Evolutionary conservation across 1,139 yeast species (phyloP), one percentile per base, ranked within the genome.

Genomic region (Candida sp.): DNA sequence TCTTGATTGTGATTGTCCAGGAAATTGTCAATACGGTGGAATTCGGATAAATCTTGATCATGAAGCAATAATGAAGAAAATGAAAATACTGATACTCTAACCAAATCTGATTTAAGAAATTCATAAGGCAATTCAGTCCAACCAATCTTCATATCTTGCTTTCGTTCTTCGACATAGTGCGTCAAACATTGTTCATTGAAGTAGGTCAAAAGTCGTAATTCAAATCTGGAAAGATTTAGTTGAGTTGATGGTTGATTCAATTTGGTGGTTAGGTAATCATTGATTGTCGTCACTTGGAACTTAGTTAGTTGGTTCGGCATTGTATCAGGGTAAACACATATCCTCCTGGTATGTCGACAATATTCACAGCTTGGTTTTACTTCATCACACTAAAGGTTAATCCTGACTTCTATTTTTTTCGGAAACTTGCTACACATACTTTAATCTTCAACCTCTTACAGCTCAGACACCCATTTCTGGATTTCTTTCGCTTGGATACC

Each of bases 291-390:
- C 22, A 40, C 46, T 23, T 23, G n/a, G 5, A 4, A 41, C 27
- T 21, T 35, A 21, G 29, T 25, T 25, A 25, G 29, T 8, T 15
- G 19, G 19, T 15, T 25, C 2, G 7, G 3, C 11, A 11, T 35
- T 22, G 39, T 33, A 5, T 30, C 43, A 3, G 45, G 38, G 41
- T 64, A 64, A 2, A 49, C 46, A 41, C 68, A 64, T 5, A 43
- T 45, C 9, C 66, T 47, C 11, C 49, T 49, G 12, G 66, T 60
- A 40, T 62, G 63, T n/a, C 33, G 36, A 39, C 70, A 64, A 45
- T 64, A 64, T 38, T 64, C 70, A 48, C 70, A 64, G 3, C 36
- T 36, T 5, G 70, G 70, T 38, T 53, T 51, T 5, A 43, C 56
- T 39, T 59, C 65, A 40, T 61, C 52, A 45, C 70, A 64, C 61